These are phyloP conservation scores for Cyclotella kingstonii DNA, from an alignment of 108 stramenopile genomes.

Conservation along the genomic window DNA sequence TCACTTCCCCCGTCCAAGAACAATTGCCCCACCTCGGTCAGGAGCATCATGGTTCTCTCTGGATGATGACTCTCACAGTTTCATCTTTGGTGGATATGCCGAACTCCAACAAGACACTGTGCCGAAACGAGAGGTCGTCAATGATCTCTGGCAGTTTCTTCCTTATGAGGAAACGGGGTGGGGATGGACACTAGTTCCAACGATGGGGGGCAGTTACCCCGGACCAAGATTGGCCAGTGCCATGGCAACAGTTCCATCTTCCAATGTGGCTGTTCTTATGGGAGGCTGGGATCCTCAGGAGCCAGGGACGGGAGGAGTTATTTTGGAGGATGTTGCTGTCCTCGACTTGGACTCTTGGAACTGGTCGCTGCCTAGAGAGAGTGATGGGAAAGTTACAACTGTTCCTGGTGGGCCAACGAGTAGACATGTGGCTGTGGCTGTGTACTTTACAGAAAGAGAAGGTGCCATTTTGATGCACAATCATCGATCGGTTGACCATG, in stretches of 20 bases:
- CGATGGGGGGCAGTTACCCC: constrained; percentile 22
- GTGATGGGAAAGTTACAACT: constrained; percentile 6
- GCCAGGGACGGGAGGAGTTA: constrained; percentile 61
- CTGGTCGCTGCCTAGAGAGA: constrained; percentile 17
- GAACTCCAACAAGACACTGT: constrained; percentile 31
- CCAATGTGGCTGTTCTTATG: constrained; percentile 36
- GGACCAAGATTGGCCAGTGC: constrained; percentile 61
- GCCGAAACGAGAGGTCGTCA: constrained; percentile 38
- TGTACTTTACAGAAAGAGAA: constrained; percentile 10
- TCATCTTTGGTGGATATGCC: constrained; percentile 72
- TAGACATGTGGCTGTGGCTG: constrained; percentile 58
- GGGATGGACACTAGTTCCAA: constrained; percentile 36
- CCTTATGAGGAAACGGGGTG: constrained; percentile 22
- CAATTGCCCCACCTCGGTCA: constrained; percentile 53
- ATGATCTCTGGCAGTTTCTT: constrained; percentile 62
- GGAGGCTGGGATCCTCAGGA: constrained; percentile 78
- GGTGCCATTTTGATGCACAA: constrained; percentile 58
- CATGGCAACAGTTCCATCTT: constrained; percentile 17
- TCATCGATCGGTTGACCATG: constrained; percentile 69
- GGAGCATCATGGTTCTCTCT: constrained; percentile 57
- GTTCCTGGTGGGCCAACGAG: constrained; percentile 67
- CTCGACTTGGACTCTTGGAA: constrained; percentile 20
- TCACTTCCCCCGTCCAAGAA: constrained; percentile 9
- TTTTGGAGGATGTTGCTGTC: constrained; percentile 50
- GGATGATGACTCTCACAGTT: constrained; percentile 19